Percentiles rank a stretch among this genome's conserved stretches.
Evolutionary conservation across 768 basidiomycete genomes (phyloP).

Genomic region (Tephrocybe sp.): DNA sequence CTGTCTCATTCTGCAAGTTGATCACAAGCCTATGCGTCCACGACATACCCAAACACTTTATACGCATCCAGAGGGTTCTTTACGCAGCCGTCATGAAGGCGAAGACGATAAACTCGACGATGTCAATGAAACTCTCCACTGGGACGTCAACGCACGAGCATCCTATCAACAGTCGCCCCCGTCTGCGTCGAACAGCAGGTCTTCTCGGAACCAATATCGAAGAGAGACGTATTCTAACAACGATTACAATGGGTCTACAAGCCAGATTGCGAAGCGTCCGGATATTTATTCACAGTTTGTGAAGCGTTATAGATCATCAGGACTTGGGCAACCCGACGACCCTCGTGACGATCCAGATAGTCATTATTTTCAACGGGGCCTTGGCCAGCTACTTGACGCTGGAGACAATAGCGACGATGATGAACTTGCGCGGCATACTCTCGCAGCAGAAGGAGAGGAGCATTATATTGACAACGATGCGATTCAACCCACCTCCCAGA

Average conservation of each 20-base stretch:
- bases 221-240: slow-evolving; percentile 13
- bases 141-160: slow-evolving; percentile 33
- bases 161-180: slow-evolving; percentile 32
- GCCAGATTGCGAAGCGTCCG: slow-evolving; percentile 31
- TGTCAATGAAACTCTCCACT: slow-evolving; percentile 34
- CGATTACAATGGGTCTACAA: slow-evolving; percentile 10
- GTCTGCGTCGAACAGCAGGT: slow-evolving; percentile 24
- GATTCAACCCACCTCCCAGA: slow-evolving; percentile 62
- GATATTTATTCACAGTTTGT: slow-evolving; percentile 82
- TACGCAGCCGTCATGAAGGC: slow-evolving; percentile 43
- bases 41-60: slow-evolving; percentile 70
- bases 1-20: slow-evolving; percentile 4
- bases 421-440: slow-evolving; percentile 42
- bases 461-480: slow-evolving; percentile 59
- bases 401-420: slow-evolving; percentile 80
- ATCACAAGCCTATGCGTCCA: slow-evolving; percentile 32
- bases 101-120: slow-evolving; percentile 47
- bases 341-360: slow-evolving; percentile 79
- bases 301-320: slow-evolving; percentile 63
- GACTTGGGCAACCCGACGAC: slow-evolving; percentile 61
- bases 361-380: slow-evolving; percentile 74
- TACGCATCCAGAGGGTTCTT: slow-evolving; percentile 49
- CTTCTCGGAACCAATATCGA: slow-evolving; percentile 27
- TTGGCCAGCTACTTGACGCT: slow-evolving; percentile 63
- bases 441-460: slow-evolving; percentile 45